phyloP scores from a whole-genome alignment of 257 asterid genomes.

The Solanum piurae region DNA sequence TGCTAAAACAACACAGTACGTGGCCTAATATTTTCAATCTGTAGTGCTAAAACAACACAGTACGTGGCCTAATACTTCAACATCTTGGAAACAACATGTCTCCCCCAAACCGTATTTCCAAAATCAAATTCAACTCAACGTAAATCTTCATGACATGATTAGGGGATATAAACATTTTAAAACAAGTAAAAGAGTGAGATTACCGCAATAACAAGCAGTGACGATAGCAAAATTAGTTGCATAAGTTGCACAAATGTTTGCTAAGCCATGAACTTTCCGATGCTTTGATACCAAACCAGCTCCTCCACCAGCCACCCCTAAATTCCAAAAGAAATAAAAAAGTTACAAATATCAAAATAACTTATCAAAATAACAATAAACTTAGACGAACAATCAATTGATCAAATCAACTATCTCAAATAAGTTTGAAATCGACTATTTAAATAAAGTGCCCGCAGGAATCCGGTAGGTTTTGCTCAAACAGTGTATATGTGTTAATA shows the following conservation, averaged over 20 bases:
- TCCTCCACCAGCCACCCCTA: conserved; percentile 83
- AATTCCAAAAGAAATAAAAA: not conserved
- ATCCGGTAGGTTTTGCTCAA: not conserved
- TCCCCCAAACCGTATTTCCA: not conserved
- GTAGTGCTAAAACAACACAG: not conserved
- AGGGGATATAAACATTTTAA: not conserved
- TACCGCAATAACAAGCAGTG: conserved; percentile 90
- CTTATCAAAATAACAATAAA: not conserved
- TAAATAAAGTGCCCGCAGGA: not conserved
- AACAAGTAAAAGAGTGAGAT: not conserved
- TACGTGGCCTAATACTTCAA: not conserved
- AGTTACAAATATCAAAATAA: not conserved
- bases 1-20: not conserved
- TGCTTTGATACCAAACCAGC: conserved; percentile 69
- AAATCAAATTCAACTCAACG: not conserved
- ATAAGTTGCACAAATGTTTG: conserved; percentile 53
- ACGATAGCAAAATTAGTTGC: conserved; percentile 84
- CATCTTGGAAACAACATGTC: not conserved
- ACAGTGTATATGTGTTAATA: not conserved
- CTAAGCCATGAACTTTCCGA: conserved; percentile 49
- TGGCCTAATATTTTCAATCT: not conserved
- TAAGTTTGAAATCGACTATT: not conserved
- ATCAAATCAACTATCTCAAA: not conserved
- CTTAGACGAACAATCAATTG: too few relatives aligned
- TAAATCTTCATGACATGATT: not conserved